Evolutionary conservation across 2,329 filamentous ascomycete genomes (phyloP).

Genomic region (Ophiostoma perfectum): DNA sequence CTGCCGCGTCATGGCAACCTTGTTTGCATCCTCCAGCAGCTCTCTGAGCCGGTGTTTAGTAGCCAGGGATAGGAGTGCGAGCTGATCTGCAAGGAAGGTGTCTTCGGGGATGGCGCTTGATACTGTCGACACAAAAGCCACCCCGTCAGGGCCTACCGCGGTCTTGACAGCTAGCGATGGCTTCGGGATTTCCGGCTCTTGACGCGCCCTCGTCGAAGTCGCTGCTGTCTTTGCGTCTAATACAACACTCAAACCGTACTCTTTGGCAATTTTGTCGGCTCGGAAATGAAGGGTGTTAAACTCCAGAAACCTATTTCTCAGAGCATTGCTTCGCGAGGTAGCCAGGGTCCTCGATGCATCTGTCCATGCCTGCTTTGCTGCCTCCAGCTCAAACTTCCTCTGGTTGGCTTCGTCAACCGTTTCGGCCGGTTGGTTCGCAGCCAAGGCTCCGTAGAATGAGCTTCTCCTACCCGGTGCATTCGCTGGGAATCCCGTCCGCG

Average conservation of each 20-base stretch:
- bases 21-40: slow-evolving; percentile 70
- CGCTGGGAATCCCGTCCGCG: slow-evolving; percentile 49
- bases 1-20: slow-evolving; percentile 65
- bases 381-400: slow-evolving; percentile 60
- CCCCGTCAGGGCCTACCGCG: slow-evolving; percentile 54
- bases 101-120: slow-evolving; percentile 70
- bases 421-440: slow-evolving; percentile 58
- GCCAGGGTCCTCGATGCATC: slow-evolving; percentile 59
- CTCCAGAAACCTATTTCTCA: slow-evolving; percentile 67
- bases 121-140: slow-evolving; percentile 56
- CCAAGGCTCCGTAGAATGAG: slow-evolving; percentile 59
- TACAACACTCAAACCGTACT: slow-evolving; percentile 53
- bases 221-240: slow-evolving; percentile 47
- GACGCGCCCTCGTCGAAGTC: slow-evolving; percentile 44
- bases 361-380: slow-evolving; percentile 60
- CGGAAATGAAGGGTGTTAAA: slow-evolving; percentile 57
- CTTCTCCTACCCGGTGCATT: slow-evolving; percentile 51
- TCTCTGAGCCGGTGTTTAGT: slow-evolving; percentile 72
- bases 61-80: slow-evolving; percentile 76
- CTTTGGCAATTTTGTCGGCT: slow-evolving; percentile 53
- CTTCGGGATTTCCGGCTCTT: slow-evolving; percentile 45
- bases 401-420: slow-evolving; percentile 45
- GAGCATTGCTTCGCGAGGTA: slow-evolving; percentile 59
- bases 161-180: slow-evolving; percentile 51
- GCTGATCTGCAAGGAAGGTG: slow-evolving; percentile 70